Evolutionary conservation across 1,284 basidiomycete genomes (phyloP).

Genomic region (Megacollybia platyphylla): DNA sequence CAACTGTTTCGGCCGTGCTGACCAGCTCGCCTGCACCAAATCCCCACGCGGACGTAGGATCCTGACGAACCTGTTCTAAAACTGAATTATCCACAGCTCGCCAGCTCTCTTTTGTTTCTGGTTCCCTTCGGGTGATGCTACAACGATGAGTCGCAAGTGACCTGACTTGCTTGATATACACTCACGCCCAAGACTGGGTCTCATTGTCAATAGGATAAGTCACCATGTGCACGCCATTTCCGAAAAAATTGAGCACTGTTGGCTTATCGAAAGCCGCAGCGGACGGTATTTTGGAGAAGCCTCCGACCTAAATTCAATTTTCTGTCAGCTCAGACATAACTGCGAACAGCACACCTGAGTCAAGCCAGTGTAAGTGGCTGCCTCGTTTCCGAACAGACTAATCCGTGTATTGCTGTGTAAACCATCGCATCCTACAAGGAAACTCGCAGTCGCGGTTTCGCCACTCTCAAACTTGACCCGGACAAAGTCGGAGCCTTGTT

Average conservation of each 20-base stretch:
- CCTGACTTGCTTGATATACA: conserved; percentile 6
- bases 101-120: conserved; percentile 30
- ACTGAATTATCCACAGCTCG: conserved; percentile 19
- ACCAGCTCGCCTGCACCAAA: conserved; percentile 24
- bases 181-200: conserved; percentile 27
- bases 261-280: conserved; percentile 2
- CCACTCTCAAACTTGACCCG: conserved; percentile 24
- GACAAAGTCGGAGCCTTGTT: conserved; percentile 19
- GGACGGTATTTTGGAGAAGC: conserved; percentile 3
- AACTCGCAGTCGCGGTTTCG: conserved; percentile 21
- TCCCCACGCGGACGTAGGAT: conserved; percentile 18
- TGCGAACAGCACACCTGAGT: conserved; percentile 19
- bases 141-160: neutral
- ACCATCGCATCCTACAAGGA: conserved; percentile 34
- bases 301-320: conserved; percentile 2
- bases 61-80: conserved; percentile 17
- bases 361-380: conserved; percentile 24
- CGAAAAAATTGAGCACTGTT: conserved; percentile 21
- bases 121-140: conserved; percentile 24
- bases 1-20: conserved; percentile 18
- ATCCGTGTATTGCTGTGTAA: conserved; percentile 28
- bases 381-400: conserved; percentile 25
- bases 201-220: conserved; percentile 21
- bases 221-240: conserved; percentile 24
- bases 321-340: neutral